phyloP scores from a whole-genome alignment of 2,329 filamentous ascomycete genomes.

The Tolypocladium sp. region DNA sequence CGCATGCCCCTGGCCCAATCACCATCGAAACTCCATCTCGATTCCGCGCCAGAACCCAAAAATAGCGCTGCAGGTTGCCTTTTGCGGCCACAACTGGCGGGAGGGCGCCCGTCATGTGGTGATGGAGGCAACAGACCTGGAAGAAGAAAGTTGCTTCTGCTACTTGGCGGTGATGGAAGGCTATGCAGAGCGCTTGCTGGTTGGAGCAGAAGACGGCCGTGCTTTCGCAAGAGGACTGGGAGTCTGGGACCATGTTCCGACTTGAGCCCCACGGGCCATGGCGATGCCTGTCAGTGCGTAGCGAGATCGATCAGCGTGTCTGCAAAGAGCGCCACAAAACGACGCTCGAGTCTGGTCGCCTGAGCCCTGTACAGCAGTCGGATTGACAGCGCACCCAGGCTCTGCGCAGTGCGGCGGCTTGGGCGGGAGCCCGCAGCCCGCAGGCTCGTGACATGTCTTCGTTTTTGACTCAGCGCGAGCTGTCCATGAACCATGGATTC shows the following conservation, averaged over 20 bases:
- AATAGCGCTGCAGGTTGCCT: constrained; percentile 7
- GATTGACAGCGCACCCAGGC: not conserved
- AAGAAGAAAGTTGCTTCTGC: not conserved
- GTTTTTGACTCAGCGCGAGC: not conserved
- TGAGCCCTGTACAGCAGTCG: not conserved
- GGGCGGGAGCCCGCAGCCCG: not conserved
- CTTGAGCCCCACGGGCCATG: not conserved
- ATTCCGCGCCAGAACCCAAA: constrained; percentile 5
- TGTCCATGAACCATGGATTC: not conserved
- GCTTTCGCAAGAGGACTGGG: no score
- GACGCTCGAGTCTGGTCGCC: not conserved
- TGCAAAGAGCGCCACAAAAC: not conserved
- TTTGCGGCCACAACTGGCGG: not conserved
- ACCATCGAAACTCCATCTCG: not conserved
- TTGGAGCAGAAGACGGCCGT: not conserved
- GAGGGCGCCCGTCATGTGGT: not conserved
- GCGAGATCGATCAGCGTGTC: not conserved
- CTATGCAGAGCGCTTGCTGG: not conserved
- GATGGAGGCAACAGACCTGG: not conserved
- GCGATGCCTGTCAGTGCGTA: not conserved
- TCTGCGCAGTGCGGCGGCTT: not conserved
- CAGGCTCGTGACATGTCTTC: not conserved
- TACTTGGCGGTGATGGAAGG: not conserved
- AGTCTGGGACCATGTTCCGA: not conserved
- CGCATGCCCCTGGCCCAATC: constrained; percentile 6